phyloP scores from a whole-genome alignment of 768 basidiomycete genomes.

The Albatrellus ellisii region DNA sequence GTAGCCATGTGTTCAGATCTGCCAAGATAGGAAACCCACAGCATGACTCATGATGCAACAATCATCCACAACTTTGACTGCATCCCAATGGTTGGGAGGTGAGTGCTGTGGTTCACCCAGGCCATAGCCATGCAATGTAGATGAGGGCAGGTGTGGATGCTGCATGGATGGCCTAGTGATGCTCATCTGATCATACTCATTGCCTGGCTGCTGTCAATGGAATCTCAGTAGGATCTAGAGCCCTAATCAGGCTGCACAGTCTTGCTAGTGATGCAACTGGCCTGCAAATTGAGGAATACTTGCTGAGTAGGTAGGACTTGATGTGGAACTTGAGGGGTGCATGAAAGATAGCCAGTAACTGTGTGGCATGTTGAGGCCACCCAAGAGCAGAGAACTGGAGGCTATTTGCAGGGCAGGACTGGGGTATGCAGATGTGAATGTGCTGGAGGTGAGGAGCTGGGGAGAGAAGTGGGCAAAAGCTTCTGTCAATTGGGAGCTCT shows the following conservation, averaged over 20 bases:
- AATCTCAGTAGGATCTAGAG: conserved; percentile 48
- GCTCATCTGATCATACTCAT: conserved; percentile 31
- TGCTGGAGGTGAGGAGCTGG: conserved; percentile 11
- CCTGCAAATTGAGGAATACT: conserved; percentile 40
- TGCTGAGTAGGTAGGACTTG: conserved; percentile 55
- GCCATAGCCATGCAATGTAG: conserved; percentile 33
- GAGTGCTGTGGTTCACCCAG: conserved; percentile 18
- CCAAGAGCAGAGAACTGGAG: conserved; percentile 7
- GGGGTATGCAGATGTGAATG: conserved; percentile 10
- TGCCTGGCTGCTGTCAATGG: conserved; percentile 50
- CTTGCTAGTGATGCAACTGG: conserved; percentile 18
- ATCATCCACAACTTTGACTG: conserved; percentile 15
- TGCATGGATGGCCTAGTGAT: not conserved
- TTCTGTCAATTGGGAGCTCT: conserved; percentile 18
- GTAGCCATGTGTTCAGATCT: not conserved
- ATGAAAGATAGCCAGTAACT: conserved; percentile 8
- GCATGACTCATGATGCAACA: conserved; percentile 8
- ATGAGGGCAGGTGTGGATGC: conserved; percentile 1
- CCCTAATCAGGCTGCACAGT: conserved; percentile 24
- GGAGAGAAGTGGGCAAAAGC: conserved; percentile 15
- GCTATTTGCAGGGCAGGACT: conserved; percentile 10
- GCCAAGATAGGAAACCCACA: not conserved
- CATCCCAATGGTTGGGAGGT: conserved; percentile 10
- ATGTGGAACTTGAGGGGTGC: conserved; percentile 10
- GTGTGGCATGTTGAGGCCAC: conserved; percentile 4